Evolutionary conservation across 1,284 basidiomycete genomes (phyloP).

Genomic region (Moesziomyces sp.): DNA sequence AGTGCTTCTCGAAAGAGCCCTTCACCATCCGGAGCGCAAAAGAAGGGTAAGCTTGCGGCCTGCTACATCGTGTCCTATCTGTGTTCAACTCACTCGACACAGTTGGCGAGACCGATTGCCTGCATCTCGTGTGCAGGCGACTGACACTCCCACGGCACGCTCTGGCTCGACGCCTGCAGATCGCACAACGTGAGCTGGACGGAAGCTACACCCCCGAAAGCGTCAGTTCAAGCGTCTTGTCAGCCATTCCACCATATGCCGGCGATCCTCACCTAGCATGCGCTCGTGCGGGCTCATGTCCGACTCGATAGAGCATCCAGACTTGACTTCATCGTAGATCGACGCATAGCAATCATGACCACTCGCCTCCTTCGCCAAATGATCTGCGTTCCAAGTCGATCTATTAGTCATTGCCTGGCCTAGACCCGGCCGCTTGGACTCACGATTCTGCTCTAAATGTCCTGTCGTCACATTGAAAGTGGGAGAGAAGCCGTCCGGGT

Average conservation of each 20-base stretch:
- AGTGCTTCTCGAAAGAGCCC: slow-evolving; percentile 35
- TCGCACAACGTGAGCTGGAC: slow-evolving; percentile 34
- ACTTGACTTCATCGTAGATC: slow-evolving; percentile 30
- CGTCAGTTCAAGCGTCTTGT: background rate
- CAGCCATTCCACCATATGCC: background rate
- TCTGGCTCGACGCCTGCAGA: slow-evolving; percentile 25
- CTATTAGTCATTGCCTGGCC: no score
- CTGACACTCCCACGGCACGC: slow-evolving; percentile 27
- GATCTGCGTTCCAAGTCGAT: no score
- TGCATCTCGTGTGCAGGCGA: background rate
- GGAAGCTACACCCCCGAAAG: slow-evolving; percentile 7
- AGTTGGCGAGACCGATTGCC: background rate
- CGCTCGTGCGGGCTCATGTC: slow-evolving; percentile 21
- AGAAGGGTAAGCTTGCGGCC: background rate
- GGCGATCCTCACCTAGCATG: slow-evolving; percentile 18
- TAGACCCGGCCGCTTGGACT: no score
- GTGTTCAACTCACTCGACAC: slow-evolving; percentile 23
- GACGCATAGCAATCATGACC: slow-evolving; percentile 18
- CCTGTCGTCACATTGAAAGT: no score
- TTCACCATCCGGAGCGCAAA: background rate
- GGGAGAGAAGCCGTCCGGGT: no score
- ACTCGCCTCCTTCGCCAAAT: no score
- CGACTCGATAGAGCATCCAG: slow-evolving; percentile 8
- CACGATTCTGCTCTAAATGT: no score
- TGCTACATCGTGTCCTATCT: background rate